phyloP scores from a whole-genome alignment of 495 filamentous ascomycete species.

The Podospora pseudocomata region DNA sequence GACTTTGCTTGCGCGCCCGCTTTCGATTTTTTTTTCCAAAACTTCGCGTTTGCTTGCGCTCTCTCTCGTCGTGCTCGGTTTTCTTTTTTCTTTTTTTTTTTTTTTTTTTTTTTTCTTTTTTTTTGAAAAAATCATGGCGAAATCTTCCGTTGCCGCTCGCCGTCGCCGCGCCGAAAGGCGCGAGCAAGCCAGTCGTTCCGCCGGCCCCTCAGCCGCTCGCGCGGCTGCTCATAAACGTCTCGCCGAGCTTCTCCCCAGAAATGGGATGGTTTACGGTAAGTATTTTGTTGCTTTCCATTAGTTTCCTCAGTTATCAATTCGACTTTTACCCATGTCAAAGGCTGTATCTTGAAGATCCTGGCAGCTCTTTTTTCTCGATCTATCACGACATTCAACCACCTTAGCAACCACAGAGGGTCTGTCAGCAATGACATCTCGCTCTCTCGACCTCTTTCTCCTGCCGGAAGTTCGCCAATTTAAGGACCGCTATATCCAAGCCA shows the following conservation, averaged over 20 bases:
- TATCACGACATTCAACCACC: not conserved
- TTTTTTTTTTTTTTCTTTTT: no score
- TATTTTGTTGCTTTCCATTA: not conserved
- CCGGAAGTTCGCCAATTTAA: no score
- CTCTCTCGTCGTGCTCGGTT: no score
- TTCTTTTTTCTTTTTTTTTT: no score
- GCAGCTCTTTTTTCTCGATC: not conserved
- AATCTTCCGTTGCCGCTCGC: no score
- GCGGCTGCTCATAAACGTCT: not conserved
- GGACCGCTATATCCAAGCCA: not conserved
- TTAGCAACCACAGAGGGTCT: not conserved
- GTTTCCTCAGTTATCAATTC: not conserved
- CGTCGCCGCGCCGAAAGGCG: no score
- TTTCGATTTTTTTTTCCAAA: not conserved
- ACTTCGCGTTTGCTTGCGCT: not conserved
- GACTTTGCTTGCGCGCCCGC: not conserved
- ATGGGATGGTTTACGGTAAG: not conserved
- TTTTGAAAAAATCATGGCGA: no score
- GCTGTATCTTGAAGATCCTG: not conserved
- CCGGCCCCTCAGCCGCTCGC: not conserved
- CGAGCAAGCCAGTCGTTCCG: not conserved
- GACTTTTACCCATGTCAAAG: not conserved
- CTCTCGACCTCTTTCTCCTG: not conserved
- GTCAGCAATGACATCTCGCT: not conserved
- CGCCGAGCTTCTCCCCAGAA: not conserved